A percentile compares a stretch with the other conserved stretches of the same genome.
Conservation (phyloP, 148 eudicot genomes). For the Nepenthes gracilis region DNA sequence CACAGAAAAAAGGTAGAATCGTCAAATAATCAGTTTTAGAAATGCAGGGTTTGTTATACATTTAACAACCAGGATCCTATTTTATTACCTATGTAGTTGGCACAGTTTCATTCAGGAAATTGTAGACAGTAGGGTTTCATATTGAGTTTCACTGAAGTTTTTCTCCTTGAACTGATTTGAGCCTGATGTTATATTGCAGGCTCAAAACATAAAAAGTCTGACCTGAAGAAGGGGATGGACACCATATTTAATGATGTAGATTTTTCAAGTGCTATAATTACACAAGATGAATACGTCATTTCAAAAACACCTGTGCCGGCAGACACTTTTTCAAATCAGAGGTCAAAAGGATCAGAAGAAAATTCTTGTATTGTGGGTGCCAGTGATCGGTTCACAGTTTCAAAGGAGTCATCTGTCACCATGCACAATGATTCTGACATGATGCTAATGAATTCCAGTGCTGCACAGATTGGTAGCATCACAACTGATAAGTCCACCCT, state of each 20-base stretch:
- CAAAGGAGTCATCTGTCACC: slow-evolving; percentile 14
- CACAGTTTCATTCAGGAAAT: neutral
- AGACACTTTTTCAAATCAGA: slow-evolving; percentile 15
- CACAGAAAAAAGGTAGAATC: slow-evolving; percentile 13
- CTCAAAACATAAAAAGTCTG: slow-evolving; percentile 20
- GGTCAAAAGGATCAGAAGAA: slow-evolving; percentile 17
- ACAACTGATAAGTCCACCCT: neutral
- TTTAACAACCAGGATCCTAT: too few relatives aligned
- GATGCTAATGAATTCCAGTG: slow-evolving; percentile 8
- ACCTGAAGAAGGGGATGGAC: slow-evolving; percentile 27
- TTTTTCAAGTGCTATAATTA: slow-evolving; percentile 55
- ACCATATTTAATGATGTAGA: slow-evolving; percentile 29
- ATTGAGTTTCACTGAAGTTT: neutral
- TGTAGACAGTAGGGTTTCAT: neutral
- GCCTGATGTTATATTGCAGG: slow-evolving; percentile 31
- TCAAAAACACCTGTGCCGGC: slow-evolving; percentile 25
- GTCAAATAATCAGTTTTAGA: neutral
- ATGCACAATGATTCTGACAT: slow-evolving; percentile 6
- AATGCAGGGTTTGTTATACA: too few relatives aligned
- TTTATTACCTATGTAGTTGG: too few relatives aligned
- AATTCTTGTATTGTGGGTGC: slow-evolving; percentile 13
- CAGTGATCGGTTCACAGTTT: slow-evolving; percentile 8
- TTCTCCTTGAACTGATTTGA: slow-evolving; percentile 2
- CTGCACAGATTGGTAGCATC: slow-evolving; percentile 4
- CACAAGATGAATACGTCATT: slow-evolving; percentile 56